phyloP scores from a whole-genome alignment of 2,329 filamentous ascomycete genomes.

The Elsinoe ampelina region DNA sequence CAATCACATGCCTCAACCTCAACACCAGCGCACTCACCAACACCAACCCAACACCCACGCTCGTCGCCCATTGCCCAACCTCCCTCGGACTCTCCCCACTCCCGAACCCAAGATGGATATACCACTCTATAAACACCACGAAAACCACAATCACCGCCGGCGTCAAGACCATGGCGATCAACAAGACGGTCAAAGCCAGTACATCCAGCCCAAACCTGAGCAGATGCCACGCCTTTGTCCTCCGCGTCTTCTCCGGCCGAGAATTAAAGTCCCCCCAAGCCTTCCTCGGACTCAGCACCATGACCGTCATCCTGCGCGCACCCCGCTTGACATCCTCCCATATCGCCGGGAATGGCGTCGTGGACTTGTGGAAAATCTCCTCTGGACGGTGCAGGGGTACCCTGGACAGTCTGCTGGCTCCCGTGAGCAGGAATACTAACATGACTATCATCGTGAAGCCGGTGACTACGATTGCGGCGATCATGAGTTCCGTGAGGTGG shows the following conservation, averaged over 20 bases:
- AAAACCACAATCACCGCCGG: neutral
- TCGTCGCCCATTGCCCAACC: slow-evolving; percentile 9
- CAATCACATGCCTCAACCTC: neutral
- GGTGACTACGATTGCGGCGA: neutral
- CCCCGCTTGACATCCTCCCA: neutral
- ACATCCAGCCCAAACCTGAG: neutral
- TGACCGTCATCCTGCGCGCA: neutral
- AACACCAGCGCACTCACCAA: slow-evolving; percentile 6
- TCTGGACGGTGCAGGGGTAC: slow-evolving; percentile 1
- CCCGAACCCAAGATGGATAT: neutral
- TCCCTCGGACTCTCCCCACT: neutral
- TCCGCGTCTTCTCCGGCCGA: neutral
- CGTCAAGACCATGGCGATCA: neutral
- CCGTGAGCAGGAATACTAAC: neutral
- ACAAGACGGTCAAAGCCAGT: neutral
- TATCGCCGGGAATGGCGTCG: neutral
- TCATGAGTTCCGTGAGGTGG: neutral
- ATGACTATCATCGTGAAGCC: slow-evolving; percentile 5
- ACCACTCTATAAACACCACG: slow-evolving; percentile 6
- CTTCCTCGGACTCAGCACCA: neutral
- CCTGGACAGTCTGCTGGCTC: neutral
- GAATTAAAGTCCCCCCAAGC: neutral
- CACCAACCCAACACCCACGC: neutral
- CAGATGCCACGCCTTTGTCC: neutral
- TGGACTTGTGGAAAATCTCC: neutral